These are phyloP conservation scores for Vicia villosa DNA, from an alignment of 306 rosid genomes.

Conservation along the genomic window DNA sequence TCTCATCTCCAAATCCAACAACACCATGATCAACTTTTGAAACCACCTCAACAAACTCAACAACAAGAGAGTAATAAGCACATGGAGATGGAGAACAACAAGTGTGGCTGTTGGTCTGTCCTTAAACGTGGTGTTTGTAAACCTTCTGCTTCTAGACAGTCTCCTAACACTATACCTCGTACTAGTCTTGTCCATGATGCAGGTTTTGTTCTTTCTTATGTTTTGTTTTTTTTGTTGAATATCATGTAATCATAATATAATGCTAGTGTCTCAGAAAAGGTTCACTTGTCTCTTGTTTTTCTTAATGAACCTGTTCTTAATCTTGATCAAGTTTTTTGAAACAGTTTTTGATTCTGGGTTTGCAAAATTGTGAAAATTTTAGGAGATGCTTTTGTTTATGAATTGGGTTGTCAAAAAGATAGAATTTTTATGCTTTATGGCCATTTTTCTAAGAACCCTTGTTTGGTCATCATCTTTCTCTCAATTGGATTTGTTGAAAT, in stretches of 20 bases:
- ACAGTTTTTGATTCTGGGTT: slow-evolving; percentile 28
- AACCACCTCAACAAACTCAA: not conserved
- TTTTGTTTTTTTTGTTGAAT: not conserved
- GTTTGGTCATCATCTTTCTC: not conserved
- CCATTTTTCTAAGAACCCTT: slow-evolving; percentile 32
- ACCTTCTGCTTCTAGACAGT: slow-evolving; percentile 72
- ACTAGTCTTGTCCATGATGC: slow-evolving; percentile 89
- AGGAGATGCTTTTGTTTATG: too few relatives aligned
- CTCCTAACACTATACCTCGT: slow-evolving; percentile 87
- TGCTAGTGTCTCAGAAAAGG: not conserved
- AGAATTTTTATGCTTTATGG: slow-evolving; percentile 36
- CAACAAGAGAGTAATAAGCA: not conserved
- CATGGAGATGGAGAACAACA: slow-evolving; percentile 72
- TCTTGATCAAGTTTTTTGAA: not conserved
- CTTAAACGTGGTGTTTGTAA: slow-evolving; percentile 87
- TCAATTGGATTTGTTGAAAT: not conserved
- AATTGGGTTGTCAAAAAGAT: slow-evolving; percentile 35
- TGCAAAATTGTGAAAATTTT: slow-evolving; percentile 21
- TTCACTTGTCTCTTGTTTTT: not conserved
- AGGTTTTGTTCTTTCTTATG: slow-evolving; percentile 46
- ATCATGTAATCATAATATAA: not conserved
- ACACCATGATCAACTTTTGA: slow-evolving; percentile 1
- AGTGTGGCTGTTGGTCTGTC: slow-evolving; percentile 92
- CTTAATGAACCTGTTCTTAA: too few relatives aligned
- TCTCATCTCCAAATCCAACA: slow-evolving; percentile 31